These are phyloP conservation scores for Kodamaea sagamina DNA, from an alignment of 805 yeast genomes.

Conservation along the genomic window DNA sequence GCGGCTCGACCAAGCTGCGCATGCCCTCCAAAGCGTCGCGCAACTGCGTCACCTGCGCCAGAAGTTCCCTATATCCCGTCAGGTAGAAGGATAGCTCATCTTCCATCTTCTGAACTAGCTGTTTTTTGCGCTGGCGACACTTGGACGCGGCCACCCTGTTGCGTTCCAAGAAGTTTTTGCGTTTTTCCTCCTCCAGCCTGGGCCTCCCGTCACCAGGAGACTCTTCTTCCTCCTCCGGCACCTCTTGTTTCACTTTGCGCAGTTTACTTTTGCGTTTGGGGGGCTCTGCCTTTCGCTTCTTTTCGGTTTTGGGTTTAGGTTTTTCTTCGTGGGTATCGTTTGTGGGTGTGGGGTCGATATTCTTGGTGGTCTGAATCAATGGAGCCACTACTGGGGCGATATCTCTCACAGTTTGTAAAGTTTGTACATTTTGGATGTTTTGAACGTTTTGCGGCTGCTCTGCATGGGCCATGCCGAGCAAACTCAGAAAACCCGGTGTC, in stretches of 20 bases:
- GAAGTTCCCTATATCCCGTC: conserved; percentile 66
- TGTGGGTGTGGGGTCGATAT: neutral
- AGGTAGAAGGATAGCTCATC: conserved; percentile 71
- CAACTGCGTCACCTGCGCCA: conserved; percentile 56
- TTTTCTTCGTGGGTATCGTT: neutral
- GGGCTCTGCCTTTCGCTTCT: conserved; percentile 13
- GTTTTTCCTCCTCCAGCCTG: conserved; percentile 46
- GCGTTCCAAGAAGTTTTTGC: conserved; percentile 78
- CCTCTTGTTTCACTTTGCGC: conserved; percentile 14
- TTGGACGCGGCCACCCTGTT: conserved; percentile 94
- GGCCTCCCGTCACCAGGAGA: conserved; percentile 13
- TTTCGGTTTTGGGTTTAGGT: conserved; percentile 2
- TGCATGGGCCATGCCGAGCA: conserved; percentile 35
- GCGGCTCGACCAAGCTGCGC: conserved; percentile 48
- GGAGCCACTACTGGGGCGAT: too few species aligned
- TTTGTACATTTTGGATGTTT: too few species aligned
- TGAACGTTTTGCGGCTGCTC: too few species aligned
- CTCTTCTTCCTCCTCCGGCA: conserved; percentile 10
- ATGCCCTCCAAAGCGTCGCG: conserved; percentile 58
- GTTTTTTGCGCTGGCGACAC: conserved; percentile 93
- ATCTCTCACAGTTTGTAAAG: too few species aligned
- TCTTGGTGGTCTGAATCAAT: too few species aligned
- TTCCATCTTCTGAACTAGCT: conserved; percentile 80
- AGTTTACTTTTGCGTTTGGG: conserved; percentile 13
- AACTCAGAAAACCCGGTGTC: conserved; percentile 49